phyloP scores from a whole-genome alignment of 1,139 yeast species.

The Suhomyces choctaworum region DNA sequence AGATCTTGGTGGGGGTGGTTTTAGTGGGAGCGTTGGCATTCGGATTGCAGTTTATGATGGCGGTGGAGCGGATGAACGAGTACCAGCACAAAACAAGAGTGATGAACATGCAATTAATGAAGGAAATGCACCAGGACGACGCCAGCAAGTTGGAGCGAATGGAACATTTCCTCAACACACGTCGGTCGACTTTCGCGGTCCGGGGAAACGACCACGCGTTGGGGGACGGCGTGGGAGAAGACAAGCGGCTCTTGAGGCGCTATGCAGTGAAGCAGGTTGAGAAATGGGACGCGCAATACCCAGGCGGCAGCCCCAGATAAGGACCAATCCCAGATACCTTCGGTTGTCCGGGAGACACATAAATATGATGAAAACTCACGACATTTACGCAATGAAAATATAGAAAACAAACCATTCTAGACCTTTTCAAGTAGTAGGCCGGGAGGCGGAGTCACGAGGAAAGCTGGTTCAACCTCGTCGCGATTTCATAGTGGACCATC shows the following conservation, averaged over 20 bases:
- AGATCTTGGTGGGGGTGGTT: slow-evolving; percentile 46
- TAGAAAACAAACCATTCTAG: too few species aligned
- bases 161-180: slow-evolving; percentile 59
- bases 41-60: slow-evolving; percentile 46
- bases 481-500: too few species aligned
- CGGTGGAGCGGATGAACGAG: slow-evolving; percentile 39
- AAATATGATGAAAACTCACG: too few species aligned
- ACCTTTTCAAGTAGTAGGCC: too few species aligned
- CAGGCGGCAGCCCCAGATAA: background rate
- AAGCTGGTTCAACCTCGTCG: too few species aligned
- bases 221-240: slow-evolving; percentile 19
- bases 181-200: slow-evolving; percentile 41
- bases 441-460: too few species aligned
- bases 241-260: slow-evolving; percentile 29
- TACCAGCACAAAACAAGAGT: slow-evolving; percentile 29
- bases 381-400: too few species aligned
- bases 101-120: slow-evolving; percentile 47
- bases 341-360: too few species aligned
- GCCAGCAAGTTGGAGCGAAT: slow-evolving; percentile 44
- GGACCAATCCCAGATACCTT: too few species aligned
- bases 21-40: slow-evolving; percentile 41
- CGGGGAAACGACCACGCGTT: slow-evolving; percentile 16
- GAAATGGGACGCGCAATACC: slow-evolving; percentile 15
- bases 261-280: slow-evolving; percentile 35
- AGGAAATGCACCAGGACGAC: slow-evolving; percentile 50